Evolutionary conservation across 805 yeast genomes (phyloP).

Genomic region (Starmerella stellata): DNA sequence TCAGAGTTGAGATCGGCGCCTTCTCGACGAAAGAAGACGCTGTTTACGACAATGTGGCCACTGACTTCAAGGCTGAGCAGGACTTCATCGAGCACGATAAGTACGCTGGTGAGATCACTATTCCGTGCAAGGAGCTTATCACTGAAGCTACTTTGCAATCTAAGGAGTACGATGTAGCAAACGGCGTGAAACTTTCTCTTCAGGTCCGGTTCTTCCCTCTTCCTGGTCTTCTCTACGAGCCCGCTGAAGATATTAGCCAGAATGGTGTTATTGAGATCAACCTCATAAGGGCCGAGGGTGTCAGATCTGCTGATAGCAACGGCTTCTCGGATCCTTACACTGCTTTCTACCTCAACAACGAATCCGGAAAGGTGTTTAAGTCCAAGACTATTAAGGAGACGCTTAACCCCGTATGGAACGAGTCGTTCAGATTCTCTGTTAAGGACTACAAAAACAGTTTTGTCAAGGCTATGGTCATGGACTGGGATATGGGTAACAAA

Average conservation of each 20-base stretch:
- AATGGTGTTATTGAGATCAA: conserved; percentile 51
- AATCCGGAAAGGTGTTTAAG: conserved; percentile 38
- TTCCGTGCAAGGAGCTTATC: conserved; percentile 28
- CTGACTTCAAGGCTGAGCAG: background rate
- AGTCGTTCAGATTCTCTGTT: conserved; percentile 28
- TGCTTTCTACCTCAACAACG: conserved; percentile 48
- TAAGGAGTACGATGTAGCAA: conserved; percentile 10
- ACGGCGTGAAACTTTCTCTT: conserved; percentile 12
- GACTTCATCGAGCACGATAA: conserved; percentile 8
- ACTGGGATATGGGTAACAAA: conserved; percentile 86
- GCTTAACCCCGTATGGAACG: conserved; percentile 80
- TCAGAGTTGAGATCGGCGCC: conserved; percentile 16
- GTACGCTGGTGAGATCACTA: conserved; percentile 28
- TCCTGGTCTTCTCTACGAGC: conserved; percentile 38
- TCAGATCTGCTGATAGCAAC: conserved; percentile 73
- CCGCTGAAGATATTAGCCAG: conserved; percentile 55
- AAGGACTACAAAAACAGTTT: conserved; percentile 7
- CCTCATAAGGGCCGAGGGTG: conserved; percentile 43
- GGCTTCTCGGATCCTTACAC: conserved; percentile 91
- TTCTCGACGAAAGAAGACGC: conserved; percentile 6
- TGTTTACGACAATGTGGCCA: conserved; percentile 29
- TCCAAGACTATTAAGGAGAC: conserved; percentile 74
- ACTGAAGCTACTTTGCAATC: conserved; percentile 14
- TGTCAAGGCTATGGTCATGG: conserved; percentile 37
- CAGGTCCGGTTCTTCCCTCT: conserved; percentile 60